Evolutionary conservation across 371 early-diverging fungal species (phyloP).

Genomic region (Haplosporangium sp.): DNA sequence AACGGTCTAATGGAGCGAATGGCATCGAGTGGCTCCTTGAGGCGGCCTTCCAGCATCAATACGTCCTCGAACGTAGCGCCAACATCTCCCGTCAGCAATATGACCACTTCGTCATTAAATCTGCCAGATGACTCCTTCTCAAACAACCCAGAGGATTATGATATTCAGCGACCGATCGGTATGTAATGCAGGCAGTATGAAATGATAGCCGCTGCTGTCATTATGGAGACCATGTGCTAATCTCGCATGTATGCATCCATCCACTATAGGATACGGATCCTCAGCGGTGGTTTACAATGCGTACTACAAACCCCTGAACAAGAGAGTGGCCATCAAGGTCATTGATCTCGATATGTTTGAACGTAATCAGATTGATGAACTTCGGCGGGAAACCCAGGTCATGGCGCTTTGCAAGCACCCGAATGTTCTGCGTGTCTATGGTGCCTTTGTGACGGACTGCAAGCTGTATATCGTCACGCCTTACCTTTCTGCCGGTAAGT

Average conservation of each 20-base stretch:
- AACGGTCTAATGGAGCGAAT: conserved; percentile 33
- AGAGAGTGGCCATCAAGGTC: conserved; percentile 85
- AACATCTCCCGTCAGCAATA: conserved; percentile 31
- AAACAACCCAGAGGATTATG: conserved; percentile 57
- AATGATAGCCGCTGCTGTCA: not conserved
- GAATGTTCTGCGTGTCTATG: conserved; percentile 85
- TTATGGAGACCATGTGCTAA: not conserved
- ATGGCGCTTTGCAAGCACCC: conserved; percentile 90
- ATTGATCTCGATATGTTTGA: conserved; percentile 95
- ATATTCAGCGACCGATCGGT: conserved; percentile 56
- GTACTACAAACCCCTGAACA: conserved; percentile 76
- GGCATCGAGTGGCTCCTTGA: conserved; percentile 24
- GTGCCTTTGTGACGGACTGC: conserved; percentile 84
- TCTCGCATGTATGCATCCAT: conserved; percentile 3
- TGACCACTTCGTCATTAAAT: conserved; percentile 22
- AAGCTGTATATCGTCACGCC: conserved; percentile 90
- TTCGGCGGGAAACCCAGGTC: conserved; percentile 88
- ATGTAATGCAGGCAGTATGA: not conserved
- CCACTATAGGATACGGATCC: conserved; percentile 84
- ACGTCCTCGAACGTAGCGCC: conserved; percentile 14
- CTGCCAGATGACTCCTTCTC: conserved; percentile 51
- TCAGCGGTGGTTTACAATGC: conserved; percentile 90
- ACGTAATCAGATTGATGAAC: conserved; percentile 92
- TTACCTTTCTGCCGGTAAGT: conserved; percentile 76
- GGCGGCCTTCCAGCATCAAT: conserved; percentile 27